Evolutionary conservation across 768 basidiomycete species (phyloP).

Genomic region (Suillus subaureus): DNA sequence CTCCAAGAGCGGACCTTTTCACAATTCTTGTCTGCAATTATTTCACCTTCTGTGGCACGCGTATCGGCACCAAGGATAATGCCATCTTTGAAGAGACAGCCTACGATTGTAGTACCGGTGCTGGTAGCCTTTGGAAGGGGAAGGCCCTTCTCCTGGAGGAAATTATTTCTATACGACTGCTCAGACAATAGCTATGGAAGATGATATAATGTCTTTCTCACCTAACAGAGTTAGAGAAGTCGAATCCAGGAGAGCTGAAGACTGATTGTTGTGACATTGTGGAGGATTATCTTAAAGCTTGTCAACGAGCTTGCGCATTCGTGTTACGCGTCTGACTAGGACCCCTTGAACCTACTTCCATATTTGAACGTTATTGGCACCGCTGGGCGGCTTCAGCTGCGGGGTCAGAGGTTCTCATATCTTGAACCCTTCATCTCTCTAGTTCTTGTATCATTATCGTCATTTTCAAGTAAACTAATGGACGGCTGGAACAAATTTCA

Average conservation of each 20-base stretch:
- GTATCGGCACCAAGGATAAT: constrained; percentile 97
- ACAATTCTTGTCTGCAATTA: constrained; percentile 99
- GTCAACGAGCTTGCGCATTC: background rate
- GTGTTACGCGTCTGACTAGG: constrained; percentile 33
- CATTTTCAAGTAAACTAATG: constrained; percentile 29
- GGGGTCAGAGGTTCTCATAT: background rate
- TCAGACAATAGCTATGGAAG: background rate
- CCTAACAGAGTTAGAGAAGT: constrained; percentile 79
- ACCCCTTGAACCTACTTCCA: constrained; percentile 25
- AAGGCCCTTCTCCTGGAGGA: constrained; percentile 68
- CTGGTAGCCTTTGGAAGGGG: constrained; percentile 83
- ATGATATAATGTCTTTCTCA: constrained; percentile 29
- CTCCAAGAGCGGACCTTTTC: constrained; percentile 73
- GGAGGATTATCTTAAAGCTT: constrained; percentile 7
- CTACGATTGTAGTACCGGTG: constrained; percentile 98
- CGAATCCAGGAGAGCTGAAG: constrained; percentile 62
- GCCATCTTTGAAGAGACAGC: constrained; percentile 90
- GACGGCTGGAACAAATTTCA: constrained; percentile 69
- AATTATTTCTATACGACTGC: constrained; percentile 59
- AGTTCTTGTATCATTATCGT: constrained; percentile 6
- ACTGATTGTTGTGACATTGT: constrained; percentile 41
- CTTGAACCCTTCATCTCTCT: background rate
- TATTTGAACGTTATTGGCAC: constrained; percentile 12
- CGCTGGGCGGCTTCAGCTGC: constrained; percentile 9
- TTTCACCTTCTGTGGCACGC: constrained; percentile 89